A percentile compares a stretch with the other conserved stretches of the same genome.
Evolutionary conservation across 768 basidiomycete genomes (phyloP).

Genomic region (Lepiota brunneoincarnata): DNA sequence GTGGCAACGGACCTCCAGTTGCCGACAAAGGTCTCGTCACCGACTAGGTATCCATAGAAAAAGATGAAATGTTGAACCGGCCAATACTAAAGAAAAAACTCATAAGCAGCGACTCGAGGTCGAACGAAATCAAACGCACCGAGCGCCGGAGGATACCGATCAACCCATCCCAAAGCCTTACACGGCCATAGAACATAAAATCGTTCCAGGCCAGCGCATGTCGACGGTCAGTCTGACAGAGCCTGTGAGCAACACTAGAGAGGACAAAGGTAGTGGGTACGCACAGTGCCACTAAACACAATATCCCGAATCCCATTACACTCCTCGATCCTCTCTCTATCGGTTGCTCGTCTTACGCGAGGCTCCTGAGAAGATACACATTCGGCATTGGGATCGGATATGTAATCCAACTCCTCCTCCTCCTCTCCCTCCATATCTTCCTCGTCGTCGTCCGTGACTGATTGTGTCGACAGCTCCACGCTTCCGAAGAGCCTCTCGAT

Average conservation of each 20-base stretch:
- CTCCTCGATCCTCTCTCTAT: slow-evolving; percentile 18
- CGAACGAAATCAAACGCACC: slow-evolving; percentile 19
- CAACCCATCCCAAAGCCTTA: slow-evolving; percentile 59
- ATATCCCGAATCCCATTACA: slow-evolving; percentile 63
- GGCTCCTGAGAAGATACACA: slow-evolving; percentile 4
- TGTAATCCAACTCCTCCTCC: slow-evolving; percentile 23
- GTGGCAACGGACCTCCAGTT: slow-evolving; percentile 59
- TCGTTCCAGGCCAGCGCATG: slow-evolving; percentile 48
- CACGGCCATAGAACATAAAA: slow-evolving; percentile 49
- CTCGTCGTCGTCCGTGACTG: slow-evolving; percentile 17
- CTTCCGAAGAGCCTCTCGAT: slow-evolving; percentile 16
- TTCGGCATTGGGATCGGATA: slow-evolving; percentile 14
- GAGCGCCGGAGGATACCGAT: slow-evolving; percentile 48
- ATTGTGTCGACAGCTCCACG: slow-evolving; percentile 12
- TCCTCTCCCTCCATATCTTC: slow-evolving; percentile 29
- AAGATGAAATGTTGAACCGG: slow-evolving; percentile 34
- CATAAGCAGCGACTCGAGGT: too few species aligned
- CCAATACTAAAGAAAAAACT: background rate
- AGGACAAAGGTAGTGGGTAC: slow-evolving; percentile 16
- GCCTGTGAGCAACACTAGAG: background rate
- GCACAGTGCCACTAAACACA: slow-evolving; percentile 57
- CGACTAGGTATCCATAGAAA: slow-evolving; percentile 72
- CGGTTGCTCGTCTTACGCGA: slow-evolving; percentile 18
- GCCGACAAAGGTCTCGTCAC: slow-evolving; percentile 64
- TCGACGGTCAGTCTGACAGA: slow-evolving; percentile 42